A percentile compares a stretch with the other conserved stretches of the same genome.
phyloP scores from a whole-genome alignment of 305 asterid genomes.

The Fraxinus paxiana region DNA sequence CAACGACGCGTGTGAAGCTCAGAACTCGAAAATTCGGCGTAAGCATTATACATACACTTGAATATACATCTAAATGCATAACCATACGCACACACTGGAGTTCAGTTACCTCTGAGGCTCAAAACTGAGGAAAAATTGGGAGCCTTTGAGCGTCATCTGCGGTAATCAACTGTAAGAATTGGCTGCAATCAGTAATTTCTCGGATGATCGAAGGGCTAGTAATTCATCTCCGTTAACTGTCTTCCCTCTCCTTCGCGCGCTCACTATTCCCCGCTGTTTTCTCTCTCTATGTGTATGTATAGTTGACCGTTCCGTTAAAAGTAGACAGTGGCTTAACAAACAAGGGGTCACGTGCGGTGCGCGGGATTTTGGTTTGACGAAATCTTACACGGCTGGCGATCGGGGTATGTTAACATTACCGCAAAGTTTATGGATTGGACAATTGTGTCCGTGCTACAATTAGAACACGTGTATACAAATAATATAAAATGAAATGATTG shows the following conservation, averaged over 20 bases:
- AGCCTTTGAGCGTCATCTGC: slow-evolving; percentile 32
- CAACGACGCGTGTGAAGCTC: slow-evolving; percentile 35
- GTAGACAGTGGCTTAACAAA: neutral
- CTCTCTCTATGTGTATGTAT: neutral
- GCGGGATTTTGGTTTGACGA: neutral
- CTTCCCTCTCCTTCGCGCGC: slow-evolving; percentile 27
- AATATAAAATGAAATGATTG: neutral
- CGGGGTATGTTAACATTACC: neutral
- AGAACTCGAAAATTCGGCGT: slow-evolving; percentile 20
- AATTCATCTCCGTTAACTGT: slow-evolving; percentile 25
- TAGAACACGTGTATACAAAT: neutral
- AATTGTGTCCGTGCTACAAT: neutral
- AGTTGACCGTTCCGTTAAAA: slow-evolving; percentile 5
- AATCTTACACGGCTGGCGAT: neutral
- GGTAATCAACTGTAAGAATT: slow-evolving; percentile 22
- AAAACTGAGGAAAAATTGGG: slow-evolving; percentile 23
- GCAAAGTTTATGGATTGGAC: neutral
- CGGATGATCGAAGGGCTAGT: slow-evolving; percentile 31
- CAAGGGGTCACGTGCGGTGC: slow-evolving; percentile 17
- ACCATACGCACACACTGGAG: neutral
- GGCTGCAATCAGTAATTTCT: slow-evolving; percentile 17
- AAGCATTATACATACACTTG: neutral
- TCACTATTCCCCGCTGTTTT: neutral
- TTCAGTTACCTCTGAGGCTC: slow-evolving; percentile 35
- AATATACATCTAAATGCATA: neutral